A percentile compares a stretch with the other conserved stretches of the same genome.
Evolutionary conservation across 352 stramenopile genomes (phyloP).

Genomic region (Ochromonadaceae sp.): DNA sequence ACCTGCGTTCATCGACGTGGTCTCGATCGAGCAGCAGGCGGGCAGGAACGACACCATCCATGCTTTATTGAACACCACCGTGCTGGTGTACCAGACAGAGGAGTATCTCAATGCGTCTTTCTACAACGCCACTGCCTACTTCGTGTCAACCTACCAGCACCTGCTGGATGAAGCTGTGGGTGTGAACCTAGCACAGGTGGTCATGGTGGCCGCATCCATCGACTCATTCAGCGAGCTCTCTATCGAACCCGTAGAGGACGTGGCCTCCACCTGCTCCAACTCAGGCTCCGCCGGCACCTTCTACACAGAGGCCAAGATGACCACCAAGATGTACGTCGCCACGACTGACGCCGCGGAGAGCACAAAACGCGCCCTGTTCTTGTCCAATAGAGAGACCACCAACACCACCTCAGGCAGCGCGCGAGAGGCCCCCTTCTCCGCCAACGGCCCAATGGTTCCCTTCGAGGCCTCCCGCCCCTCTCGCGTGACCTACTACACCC

Average conservation of each 20-base stretch:
- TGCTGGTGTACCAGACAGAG: too few relatives aligned
- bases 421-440: conserved; percentile 20
- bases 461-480: conserved; percentile 7
- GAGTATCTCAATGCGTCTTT: too few relatives aligned
- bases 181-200: too few relatives aligned
- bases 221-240: too few relatives aligned
- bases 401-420: conserved; percentile 14
- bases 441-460: conserved; percentile 20
- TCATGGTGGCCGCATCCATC: too few relatives aligned
- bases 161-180: too few relatives aligned
- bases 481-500: conserved; percentile 21
- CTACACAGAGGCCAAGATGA: conserved; percentile 19
- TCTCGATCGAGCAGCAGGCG: too few relatives aligned
- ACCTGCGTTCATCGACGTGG: too few relatives aligned
- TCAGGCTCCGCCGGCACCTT: conserved; percentile 10
- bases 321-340: conserved; percentile 19
- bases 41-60: too few relatives aligned
- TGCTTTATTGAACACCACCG: too few relatives aligned
- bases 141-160: too few relatives aligned
- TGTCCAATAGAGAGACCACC: conserved; percentile 23
- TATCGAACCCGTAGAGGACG: conserved; percentile 7
- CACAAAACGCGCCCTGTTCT: conserved; percentile 26
- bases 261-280: conserved; percentile 2
- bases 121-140: too few relatives aligned
- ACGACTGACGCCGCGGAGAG: conserved; percentile 20